Base-by-base conservation (phyloP, 306 rosid genomes). In the Sophora flavescens region DNA sequence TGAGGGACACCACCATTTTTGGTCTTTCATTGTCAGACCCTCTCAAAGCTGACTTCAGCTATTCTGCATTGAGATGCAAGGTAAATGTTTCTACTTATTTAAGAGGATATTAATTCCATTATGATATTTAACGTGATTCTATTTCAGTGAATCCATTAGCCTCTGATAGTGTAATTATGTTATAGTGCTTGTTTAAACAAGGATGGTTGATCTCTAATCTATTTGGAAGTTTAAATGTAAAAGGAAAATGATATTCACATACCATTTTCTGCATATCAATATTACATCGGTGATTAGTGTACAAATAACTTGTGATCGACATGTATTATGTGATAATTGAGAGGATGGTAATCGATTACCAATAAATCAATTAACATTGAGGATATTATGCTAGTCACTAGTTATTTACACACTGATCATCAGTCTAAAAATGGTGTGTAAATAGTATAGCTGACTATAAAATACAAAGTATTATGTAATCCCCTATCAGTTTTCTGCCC, bases 21-120 rank as follows among this genome's bases (percentile, higher is more conserved):
- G 98, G 98, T 41, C 84, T 85, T 60, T 81, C 94, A 33, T 67
- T 93, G 71, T 73, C 92, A 4, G 93, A 87, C 30, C 63, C 86
- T 68, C 64, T 79, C 79, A 92, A 82, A 81, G 53, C 86, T 53
- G 93, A 89, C 65, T 83, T 85, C 84, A 71, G 68, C 85, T 84
- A 88, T 59, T 81, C 86, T 70, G 76, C 90, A 28, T 61, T 89
- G 59, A 83, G 90, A 77, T 80, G 85, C 83, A 90, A 90, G 93
- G 98, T 90, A 4, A 33, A 47, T 13, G 18, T 47, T 47, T 14
- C 42, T 14, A 1, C 17, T 52, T 33, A 53, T 70, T 53, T 35
- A 1, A 4, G 18, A 70, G 51, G 59, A 48, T 1, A 3, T 15
- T 9, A 15, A 1, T 60, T 61, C 38, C 48, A 28, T 44, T 66